A percentile compares a stretch with the other conserved stretches of the same genome.
Conservation (phyloP, 306 rosid genomes). For the Cicer chorassanicum region DNA sequence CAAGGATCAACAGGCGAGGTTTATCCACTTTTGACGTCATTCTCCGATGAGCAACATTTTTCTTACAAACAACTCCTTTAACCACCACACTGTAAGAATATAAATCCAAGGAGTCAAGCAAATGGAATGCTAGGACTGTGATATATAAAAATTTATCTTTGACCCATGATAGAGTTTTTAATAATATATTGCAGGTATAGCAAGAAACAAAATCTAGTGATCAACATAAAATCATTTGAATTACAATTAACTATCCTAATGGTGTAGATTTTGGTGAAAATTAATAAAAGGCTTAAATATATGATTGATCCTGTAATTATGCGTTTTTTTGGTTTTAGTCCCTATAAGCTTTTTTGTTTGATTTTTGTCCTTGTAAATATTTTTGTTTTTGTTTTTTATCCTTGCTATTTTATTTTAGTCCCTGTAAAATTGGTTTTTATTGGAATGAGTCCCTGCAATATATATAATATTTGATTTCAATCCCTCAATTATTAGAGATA, state of each 20-base stretch:
- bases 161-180: conserved; percentile 31
- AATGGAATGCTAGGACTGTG: conserved; percentile 31
- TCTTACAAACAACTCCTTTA: conserved; percentile 94
- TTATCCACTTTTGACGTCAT: conserved; percentile 79
- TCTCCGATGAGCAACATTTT: conserved; percentile 94
- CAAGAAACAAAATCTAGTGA: conserved; percentile 18
- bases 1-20: conserved; percentile 85
- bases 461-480: no score
- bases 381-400: no score
- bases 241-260: conserved; percentile 24
- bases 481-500: no score
- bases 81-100: conserved; percentile 68
- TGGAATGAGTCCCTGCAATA: no score
- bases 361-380: no score
- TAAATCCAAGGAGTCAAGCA: conserved; percentile 45
- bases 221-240: conserved; percentile 30
- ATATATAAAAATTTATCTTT: conserved; percentile 39
- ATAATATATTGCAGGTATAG: conserved; percentile 14
- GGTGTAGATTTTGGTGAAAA: conserved; percentile 21
- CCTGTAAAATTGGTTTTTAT: no score
- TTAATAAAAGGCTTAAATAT: not conserved
- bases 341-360: no score
- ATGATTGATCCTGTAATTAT: no score
- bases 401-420: no score
- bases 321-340: no score